These are phyloP conservation scores for Toxicodendron radicans DNA, from an alignment of 345 rosid species.

Conservation along the genomic window DNA sequence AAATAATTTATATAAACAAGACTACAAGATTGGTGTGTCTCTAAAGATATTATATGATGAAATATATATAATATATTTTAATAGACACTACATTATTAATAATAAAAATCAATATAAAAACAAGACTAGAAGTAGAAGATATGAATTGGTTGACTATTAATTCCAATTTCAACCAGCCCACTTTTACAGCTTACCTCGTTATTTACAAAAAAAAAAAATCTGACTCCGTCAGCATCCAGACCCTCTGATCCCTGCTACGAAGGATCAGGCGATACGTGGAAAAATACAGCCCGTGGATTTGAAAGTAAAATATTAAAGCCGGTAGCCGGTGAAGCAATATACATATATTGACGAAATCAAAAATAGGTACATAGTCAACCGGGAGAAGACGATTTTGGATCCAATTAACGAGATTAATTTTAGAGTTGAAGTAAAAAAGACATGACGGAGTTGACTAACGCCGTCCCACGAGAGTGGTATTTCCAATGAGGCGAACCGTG, in stretches of 20 bases:
- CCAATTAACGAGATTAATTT: neutral
- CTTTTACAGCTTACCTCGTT: neutral
- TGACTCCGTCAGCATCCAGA: neutral
- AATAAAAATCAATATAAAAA: no score
- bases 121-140: no score
- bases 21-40: no score
- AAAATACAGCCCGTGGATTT: neutral
- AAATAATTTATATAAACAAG: no score
- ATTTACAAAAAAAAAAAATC: neutral
- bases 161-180: neutral
- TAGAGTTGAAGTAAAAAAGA: neutral
- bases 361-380: neutral
- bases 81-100: no score
- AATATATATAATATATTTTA: no score
- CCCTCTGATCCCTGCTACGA: neutral
- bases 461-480: neutral
- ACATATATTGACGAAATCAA: neutral
- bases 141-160: neutral
- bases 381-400: neutral
- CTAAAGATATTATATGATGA: no score
- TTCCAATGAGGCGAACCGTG: neutral
- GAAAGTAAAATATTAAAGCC: neutral
- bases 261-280: no score
- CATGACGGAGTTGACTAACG: conserved; percentile 17
- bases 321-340: neutral